Percentiles rank a stretch among this genome's conserved stretches.
Evolutionary conservation across 2,329 filamentous ascomycete species (phyloP).

Genomic region (Cytospora paraplurivora): DNA sequence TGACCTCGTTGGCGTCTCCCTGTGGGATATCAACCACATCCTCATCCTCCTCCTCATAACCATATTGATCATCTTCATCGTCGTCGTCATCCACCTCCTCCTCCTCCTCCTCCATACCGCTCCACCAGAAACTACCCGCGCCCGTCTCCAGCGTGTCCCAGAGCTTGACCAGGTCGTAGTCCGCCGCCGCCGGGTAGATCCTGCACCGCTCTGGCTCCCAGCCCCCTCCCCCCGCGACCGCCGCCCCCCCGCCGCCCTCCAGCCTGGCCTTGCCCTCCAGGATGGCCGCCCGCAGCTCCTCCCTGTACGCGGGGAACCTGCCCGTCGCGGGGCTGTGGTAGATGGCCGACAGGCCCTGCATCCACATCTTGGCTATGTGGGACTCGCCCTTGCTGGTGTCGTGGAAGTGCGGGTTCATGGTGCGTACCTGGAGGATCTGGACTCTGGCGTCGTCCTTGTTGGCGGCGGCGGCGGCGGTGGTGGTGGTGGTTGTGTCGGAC

Average conservation of each 20-base stretch:
- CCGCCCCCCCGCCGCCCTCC: not conserved
- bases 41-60: not conserved
- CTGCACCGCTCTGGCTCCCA: slow-evolving; percentile 21
- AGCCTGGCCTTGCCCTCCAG: not conserved
- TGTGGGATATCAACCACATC: not conserved
- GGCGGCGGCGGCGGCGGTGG: no score
- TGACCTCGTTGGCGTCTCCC: not conserved
- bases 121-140: slow-evolving; percentile 22
- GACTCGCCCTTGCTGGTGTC: slow-evolving; percentile 34
- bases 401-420: slow-evolving; percentile 39
- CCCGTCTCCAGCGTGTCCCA: slow-evolving; percentile 7
- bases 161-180: slow-evolving; percentile 17
- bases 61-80: not conserved
- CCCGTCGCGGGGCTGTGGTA: slow-evolving; percentile 33
- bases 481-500: not conserved
- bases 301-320: slow-evolving; percentile 7
- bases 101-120: not conserved
- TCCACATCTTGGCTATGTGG: slow-evolving; percentile 37
- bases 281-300: slow-evolving; percentile 10
- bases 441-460: slow-evolving; percentile 20
- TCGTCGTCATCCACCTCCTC: not conserved
- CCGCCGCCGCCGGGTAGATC: slow-evolving; percentile 15
- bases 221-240: not conserved
- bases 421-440: slow-evolving; percentile 37
- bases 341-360: slow-evolving; percentile 36